Evolutionary conservation across 495 filamentous ascomycete genomes (phyloP), one percentile per base, ranked within the genome.

Genomic region (Platismatia glauca): DNA sequence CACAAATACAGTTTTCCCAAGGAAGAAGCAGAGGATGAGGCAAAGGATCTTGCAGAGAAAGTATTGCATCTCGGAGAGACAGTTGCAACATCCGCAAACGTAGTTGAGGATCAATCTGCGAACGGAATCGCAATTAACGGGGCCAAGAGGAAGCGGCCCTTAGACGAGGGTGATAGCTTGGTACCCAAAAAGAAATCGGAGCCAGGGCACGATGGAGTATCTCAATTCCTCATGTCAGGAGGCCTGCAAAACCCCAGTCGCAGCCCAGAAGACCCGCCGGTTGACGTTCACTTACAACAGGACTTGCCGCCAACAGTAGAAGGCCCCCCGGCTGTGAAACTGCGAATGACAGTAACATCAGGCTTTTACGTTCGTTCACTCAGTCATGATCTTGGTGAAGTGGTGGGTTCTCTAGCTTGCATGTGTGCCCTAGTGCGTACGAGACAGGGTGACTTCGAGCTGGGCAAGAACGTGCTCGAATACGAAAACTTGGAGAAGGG

Each of bases 281-380:
- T 27, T 72, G 58, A 52, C 73, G 74, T 13, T 71, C 71, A 20
- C 71, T 75, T 50, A 65, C 77, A 20, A 67, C 74, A 24, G 73
- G 73, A 6, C 63, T 69, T 34, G 57, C 11, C 72, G 18, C 69
- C 72, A 20, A 72, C 76, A 74, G 74, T 74, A 35, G 75, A 73
- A 57, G 79, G 78, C 11, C 84, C 87, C 11, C 83, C 90, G 3
- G 92, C 91, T 11, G 86, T 84, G 46, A 88, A 82, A 71, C 82
- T 99, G 57, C 83, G 85, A 60, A 90, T 99, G 89, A 95, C 88
- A 1, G 94, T 96, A 46, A 87, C 91, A 7, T 96, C 91, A 6
- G 94, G 94, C 48, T 99, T 97, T 79, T 99, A 99, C 74, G 94
- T 99, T 46, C 89, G 94, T 60, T 92, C 87, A 39, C 80, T 99